Evolutionary conservation across 306 rosid species (phyloP), one percentile per base, ranked within the genome.

Genomic region (Calophaca sinica): DNA sequence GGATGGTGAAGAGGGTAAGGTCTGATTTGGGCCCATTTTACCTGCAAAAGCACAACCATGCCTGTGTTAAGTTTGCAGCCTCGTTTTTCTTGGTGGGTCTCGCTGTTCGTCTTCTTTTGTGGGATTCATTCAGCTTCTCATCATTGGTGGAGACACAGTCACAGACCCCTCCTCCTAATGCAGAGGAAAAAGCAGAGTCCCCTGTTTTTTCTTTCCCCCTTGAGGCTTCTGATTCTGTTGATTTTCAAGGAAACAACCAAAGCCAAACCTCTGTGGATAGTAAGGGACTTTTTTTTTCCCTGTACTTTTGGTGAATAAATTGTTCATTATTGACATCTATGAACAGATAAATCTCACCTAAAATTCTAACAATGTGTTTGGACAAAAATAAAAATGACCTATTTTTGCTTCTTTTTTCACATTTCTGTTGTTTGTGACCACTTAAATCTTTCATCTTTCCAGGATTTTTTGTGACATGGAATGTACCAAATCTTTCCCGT

Each of bases 1-100:
- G 44, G 3, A 76, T 81, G 84, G 76, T 68, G 78, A 82, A 76
- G 72, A 73, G 36, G n/a, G 26, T 76, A 72, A 77, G 69, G 74
- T 81, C 75, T 63, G 85, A 81, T 76, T 9, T 46, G 7, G 65
- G 38, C 13, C 54, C 61, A 66, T 66, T 77, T 53, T 50, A 76
- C 1, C 15, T 77, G 61, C 79, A 82, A 72, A 82, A 65, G 12
- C 76, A 82, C n/a, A 82, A 66, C 33, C 75, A 57, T 67, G 2
- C 66, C 0, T 72, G 75, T 59, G 79, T 67, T 6, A 82, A 77
- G 65, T 72, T 82, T 32, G 85, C 72, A 32, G 55, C 51, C 8
- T 41, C 76, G 2, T 41, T 82, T 41, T 64, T 82, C 66, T 72
- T 72, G 7, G 72, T 66, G 26, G 85, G 79, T 42, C 76, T 82